Evolutionary conservation across 2,329 filamentous ascomycete genomes (phyloP).

Genomic region (Pseudogymnoascus sp.): DNA sequence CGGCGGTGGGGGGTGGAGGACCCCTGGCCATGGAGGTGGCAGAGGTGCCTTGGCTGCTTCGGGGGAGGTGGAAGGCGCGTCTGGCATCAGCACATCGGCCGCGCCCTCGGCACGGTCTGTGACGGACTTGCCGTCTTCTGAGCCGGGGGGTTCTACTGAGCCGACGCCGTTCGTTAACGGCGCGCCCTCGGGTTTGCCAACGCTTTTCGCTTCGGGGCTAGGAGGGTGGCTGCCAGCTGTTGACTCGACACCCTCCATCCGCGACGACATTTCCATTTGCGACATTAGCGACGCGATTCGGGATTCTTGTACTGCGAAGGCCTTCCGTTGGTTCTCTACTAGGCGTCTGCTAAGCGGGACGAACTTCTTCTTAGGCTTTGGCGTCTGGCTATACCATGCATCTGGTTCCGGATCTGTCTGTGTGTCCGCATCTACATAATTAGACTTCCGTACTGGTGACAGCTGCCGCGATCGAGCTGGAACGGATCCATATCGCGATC

Average conservation of each 20-base stretch:
- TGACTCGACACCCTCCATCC: conserved; percentile 8
- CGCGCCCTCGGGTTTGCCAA: conserved; percentile 6
- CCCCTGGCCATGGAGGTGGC: conserved; percentile 24
- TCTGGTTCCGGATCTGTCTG: conserved; percentile 27
- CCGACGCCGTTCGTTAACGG: background rate
- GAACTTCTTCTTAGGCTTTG: conserved; percentile 20
- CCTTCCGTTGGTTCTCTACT: conserved; percentile 24
- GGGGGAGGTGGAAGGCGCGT: conserved; percentile 20
- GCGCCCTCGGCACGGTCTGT: conserved; percentile 8
- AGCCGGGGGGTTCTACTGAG: background rate
- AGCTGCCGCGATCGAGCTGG: conserved; percentile 19
- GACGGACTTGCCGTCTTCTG: conserved; percentile 5
- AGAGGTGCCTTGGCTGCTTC: conserved; percentile 25
- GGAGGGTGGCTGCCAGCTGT: conserved; percentile 12
- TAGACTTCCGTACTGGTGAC: conserved; percentile 17
- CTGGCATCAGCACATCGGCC: conserved; percentile 22
- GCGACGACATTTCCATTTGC: conserved; percentile 13
- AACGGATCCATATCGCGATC: conserved; percentile 15
- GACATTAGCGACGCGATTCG: background rate
- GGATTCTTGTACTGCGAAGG: conserved; percentile 17
- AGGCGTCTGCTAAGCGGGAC: conserved; percentile 25
- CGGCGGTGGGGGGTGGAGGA: conserved; percentile 1
- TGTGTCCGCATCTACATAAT: conserved; percentile 24
- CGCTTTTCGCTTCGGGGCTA: conserved; percentile 15
- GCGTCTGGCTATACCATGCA: conserved; percentile 25